Evolutionary conservation across 768 basidiomycete genomes (phyloP).

Genomic region (Suillus fuscotomentosus): DNA sequence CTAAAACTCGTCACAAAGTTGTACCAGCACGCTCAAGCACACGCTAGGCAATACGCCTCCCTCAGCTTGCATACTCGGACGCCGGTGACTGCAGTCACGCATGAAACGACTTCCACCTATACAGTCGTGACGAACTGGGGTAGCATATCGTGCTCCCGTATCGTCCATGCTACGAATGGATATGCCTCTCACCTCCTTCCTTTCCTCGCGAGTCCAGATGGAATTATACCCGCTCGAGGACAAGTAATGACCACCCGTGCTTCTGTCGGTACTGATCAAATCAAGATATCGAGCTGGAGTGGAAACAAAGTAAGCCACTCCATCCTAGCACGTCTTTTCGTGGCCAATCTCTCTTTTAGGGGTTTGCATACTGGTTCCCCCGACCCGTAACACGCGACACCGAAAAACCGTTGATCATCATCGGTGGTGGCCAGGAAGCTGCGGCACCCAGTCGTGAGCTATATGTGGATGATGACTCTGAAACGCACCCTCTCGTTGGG

Average conservation of each 20-base stretch:
- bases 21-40: constrained; percentile 42
- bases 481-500: constrained; percentile 46
- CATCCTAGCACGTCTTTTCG: not conserved
- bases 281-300: constrained; percentile 47
- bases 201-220: constrained; percentile 44
- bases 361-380: constrained; percentile 83
- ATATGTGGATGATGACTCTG: constrained; percentile 58
- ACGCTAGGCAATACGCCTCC: constrained; percentile 29
- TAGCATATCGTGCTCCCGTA: constrained; percentile 50
- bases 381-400: constrained; percentile 39
- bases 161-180: constrained; percentile 87
- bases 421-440: constrained; percentile 68
- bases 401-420: constrained; percentile 57
- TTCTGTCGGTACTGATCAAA: constrained; percentile 33
- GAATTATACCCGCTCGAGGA: constrained; percentile 70
- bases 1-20: constrained; percentile 76
- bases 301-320: constrained; percentile 32
- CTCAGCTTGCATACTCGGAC: constrained; percentile 72
- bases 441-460: constrained; percentile 43
- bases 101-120: constrained; percentile 14
- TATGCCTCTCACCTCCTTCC: constrained; percentile 81
- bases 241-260: constrained; percentile 58
- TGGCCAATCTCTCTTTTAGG: constrained; percentile 21
- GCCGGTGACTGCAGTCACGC: constrained; percentile 51
- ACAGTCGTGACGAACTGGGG: constrained; percentile 65